Evolutionary conservation across 169 alveolate genomes (phyloP), one percentile per base, ranked within the genome.

Genomic region (Plasmodium knowlesi): DNA sequence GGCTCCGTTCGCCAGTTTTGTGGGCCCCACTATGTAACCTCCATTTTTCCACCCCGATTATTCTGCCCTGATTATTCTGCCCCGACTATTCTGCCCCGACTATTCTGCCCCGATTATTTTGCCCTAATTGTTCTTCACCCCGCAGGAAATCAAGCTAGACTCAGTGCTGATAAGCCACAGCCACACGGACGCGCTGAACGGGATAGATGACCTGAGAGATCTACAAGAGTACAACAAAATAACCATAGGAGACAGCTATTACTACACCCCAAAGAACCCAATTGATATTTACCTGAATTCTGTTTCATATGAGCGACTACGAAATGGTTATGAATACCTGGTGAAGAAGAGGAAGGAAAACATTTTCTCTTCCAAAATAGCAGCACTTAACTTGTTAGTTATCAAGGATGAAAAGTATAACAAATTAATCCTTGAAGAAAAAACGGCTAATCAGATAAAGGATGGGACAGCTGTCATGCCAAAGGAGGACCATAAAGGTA

Each of bases 171-270:
- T 88, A 78, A 88, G 83, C 50, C 94, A 88, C 30, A 78, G 94
- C 34, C 94, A 88, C 34, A 88, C 94, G 6, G 94, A 88, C 46
- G 94, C 94, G 9, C 39, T 88, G 73, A 88, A 88, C 19, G 94
- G 94, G 6, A 88, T 88, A 10, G 94, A 88, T 80, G 94, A 88
- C 34, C 46, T 88, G 74, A 54, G 94, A 12, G 94, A 88, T 46
- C 34, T 88, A n/a, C 94, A 88, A 88, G 94, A 88, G 46, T 88
- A 39, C 71, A 67, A 88, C 53, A 76, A 67, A 79, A 50, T 79
- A 37, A 6, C 4, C 16, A 16, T 61, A 28, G 94, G 53, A 14
- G 94, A 88, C 14, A 19, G 80, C 1, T 88, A 30, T 50, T 88
- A 88, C 71, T 88, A 88, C 61, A 88, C 43, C 1, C 54, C 83